Evolutionary conservation across 2,329 filamentous ascomycete species (phyloP).

Genomic region (Penicillium brasilianum): DNA sequence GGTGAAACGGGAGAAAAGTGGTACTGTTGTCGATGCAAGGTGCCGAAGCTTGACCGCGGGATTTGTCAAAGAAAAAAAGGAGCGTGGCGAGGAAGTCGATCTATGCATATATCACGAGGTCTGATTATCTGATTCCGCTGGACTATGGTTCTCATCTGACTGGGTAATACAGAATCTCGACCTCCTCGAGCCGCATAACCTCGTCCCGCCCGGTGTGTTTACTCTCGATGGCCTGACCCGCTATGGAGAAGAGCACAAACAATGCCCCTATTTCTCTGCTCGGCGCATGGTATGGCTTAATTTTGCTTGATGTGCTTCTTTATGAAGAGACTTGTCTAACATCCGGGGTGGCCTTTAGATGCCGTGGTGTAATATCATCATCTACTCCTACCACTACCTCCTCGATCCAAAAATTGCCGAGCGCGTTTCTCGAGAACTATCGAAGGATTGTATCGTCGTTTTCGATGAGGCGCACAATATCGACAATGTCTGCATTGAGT

Average conservation of each 20-base stretch:
- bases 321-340: not conserved
- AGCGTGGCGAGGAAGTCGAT: constrained; percentile 90
- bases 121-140: constrained; percentile 32
- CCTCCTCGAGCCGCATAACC: constrained; percentile 88
- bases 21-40: constrained; percentile 88
- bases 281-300: constrained; percentile 75
- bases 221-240: constrained; percentile 86
- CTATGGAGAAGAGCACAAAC: constrained; percentile 94
- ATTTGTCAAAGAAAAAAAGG: constrained; percentile 97
- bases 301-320: not conserved
- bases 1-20: constrained; percentile 95
- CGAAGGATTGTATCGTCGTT: constrained; percentile 97
- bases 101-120: constrained; percentile 95
- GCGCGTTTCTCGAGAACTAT: constrained; percentile 89
- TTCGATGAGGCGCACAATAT: constrained; percentile 99
- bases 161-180: constrained; percentile 75
- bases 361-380: constrained; percentile 99
- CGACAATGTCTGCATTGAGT: constrained; percentile 98
- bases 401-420: constrained; percentile 98
- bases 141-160: constrained; percentile 28
- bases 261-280: constrained; percentile 96
- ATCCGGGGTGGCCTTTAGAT: constrained; percentile 62
- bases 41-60: constrained; percentile 94
- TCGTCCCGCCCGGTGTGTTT: constrained; percentile 94
- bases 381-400: constrained; percentile 98